A percentile compares a stretch with the other conserved stretches of the same genome.
phyloP scores from a whole-genome alignment of 192 early-diverging fungal species.

The Gaertneriomyces semiglobifer region DNA sequence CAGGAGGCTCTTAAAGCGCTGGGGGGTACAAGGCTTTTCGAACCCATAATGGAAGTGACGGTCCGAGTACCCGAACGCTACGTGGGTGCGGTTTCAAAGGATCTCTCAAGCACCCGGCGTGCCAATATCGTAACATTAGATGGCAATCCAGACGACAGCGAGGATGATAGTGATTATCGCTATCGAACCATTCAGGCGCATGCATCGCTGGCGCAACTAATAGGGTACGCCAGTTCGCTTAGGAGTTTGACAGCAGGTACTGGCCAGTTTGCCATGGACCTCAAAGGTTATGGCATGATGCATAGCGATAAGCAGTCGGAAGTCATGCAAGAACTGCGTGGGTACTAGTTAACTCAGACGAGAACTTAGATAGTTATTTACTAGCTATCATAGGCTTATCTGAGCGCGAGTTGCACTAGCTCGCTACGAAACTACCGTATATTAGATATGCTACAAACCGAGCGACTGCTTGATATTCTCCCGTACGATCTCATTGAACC shows the following conservation, averaged over 20 bases:
- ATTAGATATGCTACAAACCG: constrained; percentile 49
- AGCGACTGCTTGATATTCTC: constrained; percentile 75
- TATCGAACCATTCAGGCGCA: constrained; percentile 24
- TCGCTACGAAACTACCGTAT: background rate
- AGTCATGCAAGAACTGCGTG: constrained; percentile 64
- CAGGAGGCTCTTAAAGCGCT: constrained; percentile 45
- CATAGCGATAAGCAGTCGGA: constrained; percentile 64
- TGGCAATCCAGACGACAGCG: constrained; percentile 10
- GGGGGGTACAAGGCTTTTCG: constrained; percentile 48
- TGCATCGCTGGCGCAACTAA: constrained; percentile 71
- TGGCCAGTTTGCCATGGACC: constrained; percentile 78
- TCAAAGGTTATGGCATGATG: constrained; percentile 79
- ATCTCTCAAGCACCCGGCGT: constrained; percentile 72
- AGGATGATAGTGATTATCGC: constrained; percentile 27
- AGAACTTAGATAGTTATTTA: too few relatives aligned
- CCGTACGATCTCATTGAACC: constrained; percentile 78
- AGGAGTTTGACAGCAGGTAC: constrained; percentile 85
- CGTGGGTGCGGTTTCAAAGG: constrained; percentile 75
- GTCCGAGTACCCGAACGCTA: constrained; percentile 67
- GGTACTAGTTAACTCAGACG: constrained; percentile 38
- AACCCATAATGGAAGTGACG: constrained; percentile 79
- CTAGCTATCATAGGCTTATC: too few relatives aligned
- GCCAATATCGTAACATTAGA: constrained; percentile 66
- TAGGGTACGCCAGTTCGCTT: constrained; percentile 79
- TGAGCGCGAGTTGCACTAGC: too few relatives aligned